These are phyloP conservation scores for Betula pendula DNA, from an alignment of 306 rosid species.

Conservation along the genomic window DNA sequence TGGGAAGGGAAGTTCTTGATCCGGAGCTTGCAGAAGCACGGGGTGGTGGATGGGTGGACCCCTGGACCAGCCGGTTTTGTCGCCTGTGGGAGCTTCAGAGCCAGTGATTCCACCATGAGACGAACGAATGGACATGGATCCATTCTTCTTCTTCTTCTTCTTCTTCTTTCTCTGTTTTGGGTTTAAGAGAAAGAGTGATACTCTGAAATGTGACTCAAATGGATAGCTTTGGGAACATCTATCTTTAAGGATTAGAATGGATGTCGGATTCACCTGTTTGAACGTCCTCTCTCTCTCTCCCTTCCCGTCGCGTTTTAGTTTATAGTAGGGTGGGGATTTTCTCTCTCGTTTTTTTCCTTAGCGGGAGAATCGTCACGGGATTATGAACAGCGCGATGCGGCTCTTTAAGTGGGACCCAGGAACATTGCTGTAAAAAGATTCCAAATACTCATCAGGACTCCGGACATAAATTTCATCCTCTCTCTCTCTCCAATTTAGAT, in stretches of 20 bases:
- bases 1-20: conserved; percentile 58
- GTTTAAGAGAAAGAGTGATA: too few species aligned
- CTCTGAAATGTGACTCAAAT: neutral
- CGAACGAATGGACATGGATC: conserved; percentile 91
- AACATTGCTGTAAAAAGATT: neutral
- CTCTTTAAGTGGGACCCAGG: neutral
- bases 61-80: conserved; percentile 53
- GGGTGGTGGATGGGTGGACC: conserved; percentile 81
- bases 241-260: conserved; percentile 20
- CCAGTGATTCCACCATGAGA: conserved; percentile 58
- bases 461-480: too few species aligned
- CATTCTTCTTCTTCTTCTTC: conserved; percentile 24
- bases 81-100: conserved; percentile 64
- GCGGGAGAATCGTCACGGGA: conserved; percentile 6
- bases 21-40: conserved; percentile 73
- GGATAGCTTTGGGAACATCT: conserved; percentile 21
- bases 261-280: conserved; percentile 29
- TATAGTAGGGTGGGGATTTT: neutral
- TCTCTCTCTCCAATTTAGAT: too few species aligned
- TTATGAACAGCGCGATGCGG: neutral
- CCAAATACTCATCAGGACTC: too few species aligned
- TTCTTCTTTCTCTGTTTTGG: too few species aligned
- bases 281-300: neutral
- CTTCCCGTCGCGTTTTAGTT: neutral
- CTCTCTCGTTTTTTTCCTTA: neutral